Evolutionary conservation across 202 grass and related monocot genomes (phyloP).

Genomic region (Schoenoplectus triqueter): DNA sequence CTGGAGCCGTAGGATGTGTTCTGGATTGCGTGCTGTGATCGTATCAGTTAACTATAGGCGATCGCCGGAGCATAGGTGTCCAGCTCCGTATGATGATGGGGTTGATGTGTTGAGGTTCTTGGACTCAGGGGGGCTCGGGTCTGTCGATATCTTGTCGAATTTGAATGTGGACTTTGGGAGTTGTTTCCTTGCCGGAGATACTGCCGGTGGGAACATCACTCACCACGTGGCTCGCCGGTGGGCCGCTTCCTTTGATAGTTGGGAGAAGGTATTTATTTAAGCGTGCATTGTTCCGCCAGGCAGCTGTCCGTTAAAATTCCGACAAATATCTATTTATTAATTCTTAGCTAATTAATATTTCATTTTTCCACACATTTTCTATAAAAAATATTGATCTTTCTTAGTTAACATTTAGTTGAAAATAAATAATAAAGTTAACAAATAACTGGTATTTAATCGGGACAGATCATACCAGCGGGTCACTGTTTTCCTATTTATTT

Average conservation of each 20-base stretch:
- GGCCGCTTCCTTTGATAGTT: slow-evolving; percentile 16
- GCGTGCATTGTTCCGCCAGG: background rate
- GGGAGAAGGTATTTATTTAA: slow-evolving; percentile 22
- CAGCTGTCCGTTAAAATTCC: background rate
- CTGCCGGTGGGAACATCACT: slow-evolving; percentile 65
- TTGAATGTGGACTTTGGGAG: slow-evolving; percentile 49
- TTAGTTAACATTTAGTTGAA: no score
- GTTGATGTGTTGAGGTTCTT: slow-evolving; percentile 54
- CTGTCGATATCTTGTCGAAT: slow-evolving; percentile 44
- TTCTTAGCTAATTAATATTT: no score
- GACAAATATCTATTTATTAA: background rate
- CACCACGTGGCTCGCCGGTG: slow-evolving; percentile 62
- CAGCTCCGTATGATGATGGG: slow-evolving; percentile 59
- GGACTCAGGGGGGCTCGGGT: background rate
- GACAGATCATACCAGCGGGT: no score
- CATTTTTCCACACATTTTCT: no score
- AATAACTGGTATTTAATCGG: no score
- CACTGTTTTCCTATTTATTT: no score
- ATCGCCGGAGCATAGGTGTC: slow-evolving; percentile 49
- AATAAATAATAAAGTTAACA: no score
- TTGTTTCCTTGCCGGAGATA: slow-evolving; percentile 70
- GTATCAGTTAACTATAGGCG: slow-evolving; percentile 51
- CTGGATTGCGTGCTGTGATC: slow-evolving; percentile 41
- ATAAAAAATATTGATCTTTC: no score
- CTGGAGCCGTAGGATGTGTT: slow-evolving; percentile 54